A percentile compares a stretch with the other conserved stretches of the same genome.
Evolutionary conservation across 1,284 basidiomycete genomes (phyloP).

Genomic region (Leucoagaricus sp.): DNA sequence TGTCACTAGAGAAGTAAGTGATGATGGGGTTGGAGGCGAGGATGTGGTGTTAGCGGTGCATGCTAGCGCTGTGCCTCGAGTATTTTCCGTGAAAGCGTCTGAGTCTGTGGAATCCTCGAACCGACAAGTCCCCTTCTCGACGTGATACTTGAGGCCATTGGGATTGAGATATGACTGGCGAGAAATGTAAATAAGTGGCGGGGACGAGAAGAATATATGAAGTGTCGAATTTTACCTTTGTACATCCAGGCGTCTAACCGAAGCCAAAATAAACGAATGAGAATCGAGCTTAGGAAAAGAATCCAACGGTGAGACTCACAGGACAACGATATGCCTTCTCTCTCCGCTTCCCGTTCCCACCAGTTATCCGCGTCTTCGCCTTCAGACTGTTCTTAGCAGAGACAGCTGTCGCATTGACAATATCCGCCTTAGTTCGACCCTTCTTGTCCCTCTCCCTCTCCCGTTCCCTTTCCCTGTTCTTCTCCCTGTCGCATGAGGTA

Average conservation of each 20-base stretch:
- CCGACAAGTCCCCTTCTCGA: slow-evolving; percentile 61
- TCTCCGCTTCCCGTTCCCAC: slow-evolving; percentile 21
- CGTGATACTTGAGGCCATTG: slow-evolving; percentile 63
- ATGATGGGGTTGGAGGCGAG: not conserved
- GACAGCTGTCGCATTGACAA: slow-evolving; percentile 13
- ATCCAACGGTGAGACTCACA: slow-evolving; percentile 21
- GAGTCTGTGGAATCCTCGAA: slow-evolving; percentile 29
- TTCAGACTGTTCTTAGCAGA: slow-evolving; percentile 11
- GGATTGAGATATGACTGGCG: slow-evolving; percentile 55
- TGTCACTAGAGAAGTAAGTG: not conserved
- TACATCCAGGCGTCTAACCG: slow-evolving; percentile 40
- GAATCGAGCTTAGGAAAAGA: slow-evolving; percentile 2
- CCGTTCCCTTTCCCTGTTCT: slow-evolving; percentile 1
- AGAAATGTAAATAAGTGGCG: not conserved
- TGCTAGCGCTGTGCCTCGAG: slow-evolving; percentile 4
- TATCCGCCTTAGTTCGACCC: slow-evolving; percentile 12
- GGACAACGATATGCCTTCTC: slow-evolving; percentile 36
- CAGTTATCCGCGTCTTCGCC: slow-evolving; percentile 9
- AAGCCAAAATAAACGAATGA: slow-evolving; percentile 1
- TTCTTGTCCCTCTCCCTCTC: slow-evolving; percentile 7
- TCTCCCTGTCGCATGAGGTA: not conserved
- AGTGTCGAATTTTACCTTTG: slow-evolving; percentile 34
- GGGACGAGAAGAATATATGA: slow-evolving; percentile 1
- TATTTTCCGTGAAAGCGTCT: slow-evolving; percentile 1
- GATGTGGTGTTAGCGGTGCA: not conserved